phyloP scores from a whole-genome alignment of 176 grass and related monocot genomes.

The Oryza coarctata region DNA sequence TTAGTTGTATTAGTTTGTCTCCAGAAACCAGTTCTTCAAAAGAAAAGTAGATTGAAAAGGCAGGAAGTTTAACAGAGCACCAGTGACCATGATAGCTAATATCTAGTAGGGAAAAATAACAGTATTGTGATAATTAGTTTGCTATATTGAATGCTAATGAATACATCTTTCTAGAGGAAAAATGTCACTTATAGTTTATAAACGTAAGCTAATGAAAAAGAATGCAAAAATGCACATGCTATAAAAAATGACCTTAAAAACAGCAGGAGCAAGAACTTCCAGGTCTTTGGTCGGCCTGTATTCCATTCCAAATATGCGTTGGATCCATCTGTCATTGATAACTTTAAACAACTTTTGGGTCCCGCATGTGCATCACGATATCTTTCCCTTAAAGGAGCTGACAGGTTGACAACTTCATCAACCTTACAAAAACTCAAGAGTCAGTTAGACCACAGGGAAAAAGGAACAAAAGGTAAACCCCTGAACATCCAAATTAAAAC shows the following conservation, averaged over 20 bases:
- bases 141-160: constrained; percentile 1
- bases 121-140: background rate
- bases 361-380: constrained; percentile 58
- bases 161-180: background rate
- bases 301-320: constrained; percentile 76
- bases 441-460: background rate
- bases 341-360: constrained; percentile 79
- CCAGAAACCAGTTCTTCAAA: background rate
- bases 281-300: constrained; percentile 86
- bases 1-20: background rate
- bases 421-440: constrained; percentile 61
- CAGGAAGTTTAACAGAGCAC: background rate
- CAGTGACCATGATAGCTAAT: background rate
- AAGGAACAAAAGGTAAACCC: background rate
- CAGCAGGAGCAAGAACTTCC: constrained; percentile 80
- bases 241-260: constrained; percentile 74
- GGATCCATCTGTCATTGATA: constrained; percentile 88
- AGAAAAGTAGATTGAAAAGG: background rate
- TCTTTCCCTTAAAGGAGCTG: constrained; percentile 80
- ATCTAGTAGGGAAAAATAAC: background rate
- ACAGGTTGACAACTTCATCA: constrained; percentile 86
- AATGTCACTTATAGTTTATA: background rate
- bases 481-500: no score
- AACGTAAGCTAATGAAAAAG: constrained; percentile 1
- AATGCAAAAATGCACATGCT: constrained; percentile 18